Evolutionary conservation across 2,329 filamentous ascomycete genomes (phyloP).

Genomic region (Moelleriella libera): DNA sequence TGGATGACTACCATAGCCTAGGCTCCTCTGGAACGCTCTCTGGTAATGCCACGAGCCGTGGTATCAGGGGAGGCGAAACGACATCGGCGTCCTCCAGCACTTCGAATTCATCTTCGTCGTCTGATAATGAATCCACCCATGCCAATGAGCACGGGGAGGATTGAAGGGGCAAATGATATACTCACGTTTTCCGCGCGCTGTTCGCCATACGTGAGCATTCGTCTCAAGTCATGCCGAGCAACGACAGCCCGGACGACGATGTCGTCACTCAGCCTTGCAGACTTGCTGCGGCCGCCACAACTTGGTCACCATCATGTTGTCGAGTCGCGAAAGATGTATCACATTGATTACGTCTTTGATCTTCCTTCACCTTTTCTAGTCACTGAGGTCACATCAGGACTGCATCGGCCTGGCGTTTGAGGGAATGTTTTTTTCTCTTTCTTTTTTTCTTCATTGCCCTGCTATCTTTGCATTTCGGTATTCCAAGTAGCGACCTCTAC

Average conservation of each 20-base stretch:
- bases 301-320: too few species aligned
- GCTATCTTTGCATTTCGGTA: neutral
- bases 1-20: conserved; percentile 31
- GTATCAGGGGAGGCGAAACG: conserved; percentile 17
- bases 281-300: too few species aligned
- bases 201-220: too few species aligned
- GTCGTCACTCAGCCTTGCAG: too few species aligned
- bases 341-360: neutral
- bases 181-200: too few species aligned
- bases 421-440: neutral
- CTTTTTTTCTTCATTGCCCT: neutral
- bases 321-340: neutral
- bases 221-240: too few species aligned
- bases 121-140: conserved; percentile 23
- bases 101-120: conserved; percentile 14
- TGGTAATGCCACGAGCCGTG: conserved; percentile 18
- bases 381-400: conserved; percentile 3
- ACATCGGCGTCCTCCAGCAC: conserved; percentile 11
- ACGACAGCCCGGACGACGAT: too few species aligned
- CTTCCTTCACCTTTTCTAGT: neutral
- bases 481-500: too few species aligned
- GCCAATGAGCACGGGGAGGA: conserved; percentile 6
- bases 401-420: conserved; percentile 4
- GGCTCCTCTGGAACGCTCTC: conserved; percentile 28
- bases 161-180: neutral